Evolutionary conservation across 2,329 filamentous ascomycete genomes (phyloP), one percentile per base, ranked within the genome.

Genomic region (Claviceps pazoutovae): DNA sequence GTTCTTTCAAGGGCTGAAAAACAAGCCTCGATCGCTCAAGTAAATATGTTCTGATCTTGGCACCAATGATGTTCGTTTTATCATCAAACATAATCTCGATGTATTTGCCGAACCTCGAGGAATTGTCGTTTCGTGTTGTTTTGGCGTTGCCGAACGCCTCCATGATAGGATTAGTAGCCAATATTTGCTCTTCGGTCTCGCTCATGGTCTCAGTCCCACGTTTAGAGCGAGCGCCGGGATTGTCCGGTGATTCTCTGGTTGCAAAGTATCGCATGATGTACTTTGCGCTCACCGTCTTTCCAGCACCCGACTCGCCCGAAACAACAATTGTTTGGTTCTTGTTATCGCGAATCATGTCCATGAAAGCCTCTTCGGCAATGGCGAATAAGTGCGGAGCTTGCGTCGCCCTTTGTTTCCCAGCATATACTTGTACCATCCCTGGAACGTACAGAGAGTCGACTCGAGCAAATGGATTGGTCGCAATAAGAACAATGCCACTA

Each of bases 241-340:
- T 87, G 62, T 94, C 88, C 52, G 93, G 89, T 7, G 90, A 85
- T 70, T 96, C 93, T 79, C 93, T 83, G 44, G 93, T 98, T 56
- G 93, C 93, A 70, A 98, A 98, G 74, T 98, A 98, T 63, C 93
- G 83, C 93, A 98, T 98, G 67, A 98, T 97, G 71, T 98, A 97
- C 74, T 98, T 98, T 61, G 93, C 93, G 70, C 91, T 97, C 67
- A 98, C 93, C 5, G 93, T 98, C 74, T 98, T 98, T 64, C 93
- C 93, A 57, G 93, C 93, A 79, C 93, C 93, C 51, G 93, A 98
- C 71, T 98, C 93, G 67, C 93, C 93, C 38, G 93, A 98, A n/a
- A 98, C 93, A 51, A 98, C 93, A 57, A 98, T 88, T 41, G 93
- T 98, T 74, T 98, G 93, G 71, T 98, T 98, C 70, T 89, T 90